Evolutionary conservation across 2,329 filamentous ascomycete species (phyloP).

Genomic region (Waltergamsia citrina): DNA sequence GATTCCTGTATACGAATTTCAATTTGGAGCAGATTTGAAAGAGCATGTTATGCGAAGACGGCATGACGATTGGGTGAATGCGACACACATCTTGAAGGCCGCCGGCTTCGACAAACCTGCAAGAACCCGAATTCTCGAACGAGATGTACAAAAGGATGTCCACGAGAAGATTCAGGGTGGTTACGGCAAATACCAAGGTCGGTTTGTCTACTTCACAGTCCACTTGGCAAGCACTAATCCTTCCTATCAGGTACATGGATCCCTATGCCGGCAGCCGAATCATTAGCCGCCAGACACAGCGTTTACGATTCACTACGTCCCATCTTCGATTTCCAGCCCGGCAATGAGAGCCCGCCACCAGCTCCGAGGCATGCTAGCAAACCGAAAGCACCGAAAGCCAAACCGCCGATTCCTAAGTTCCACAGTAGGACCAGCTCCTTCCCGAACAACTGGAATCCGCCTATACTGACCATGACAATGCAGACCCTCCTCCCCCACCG

Average conservation of each 20-base stretch:
- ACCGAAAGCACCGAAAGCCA: slow-evolving; percentile 60
- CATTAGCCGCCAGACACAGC: slow-evolving; percentile 78
- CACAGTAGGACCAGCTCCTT: slow-evolving; percentile 15
- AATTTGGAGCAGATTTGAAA: slow-evolving; percentile 68
- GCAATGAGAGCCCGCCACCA: slow-evolving; percentile 80
- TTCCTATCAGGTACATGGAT: slow-evolving; percentile 76
- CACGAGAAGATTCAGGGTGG: slow-evolving; percentile 98
- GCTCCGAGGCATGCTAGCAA: slow-evolving; percentile 89
- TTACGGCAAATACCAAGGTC: slow-evolving; percentile 96
- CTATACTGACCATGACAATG: background rate
- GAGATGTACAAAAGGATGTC: slow-evolving; percentile 90
- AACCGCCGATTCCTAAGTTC: slow-evolving; percentile 48
- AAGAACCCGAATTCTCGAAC: slow-evolving; percentile 85
- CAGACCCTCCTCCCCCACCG: slow-evolving; percentile 9
- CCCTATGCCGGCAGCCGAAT: slow-evolving; percentile 70
- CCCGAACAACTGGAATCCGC: background rate
- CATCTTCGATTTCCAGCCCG: slow-evolving; percentile 84
- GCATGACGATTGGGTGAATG: slow-evolving; percentile 95
- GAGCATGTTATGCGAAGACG: slow-evolving; percentile 94
- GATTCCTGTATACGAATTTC: slow-evolving; percentile 93
- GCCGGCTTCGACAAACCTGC: slow-evolving; percentile 97
- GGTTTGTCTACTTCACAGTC: too few species aligned
- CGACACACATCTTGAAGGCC: slow-evolving; percentile 96
- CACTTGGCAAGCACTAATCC: background rate
- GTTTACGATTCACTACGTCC: slow-evolving; percentile 72